Base-by-base conservation (phyloP, 371 early-diverging fungal species). In the Mucor piriformis region DNA sequence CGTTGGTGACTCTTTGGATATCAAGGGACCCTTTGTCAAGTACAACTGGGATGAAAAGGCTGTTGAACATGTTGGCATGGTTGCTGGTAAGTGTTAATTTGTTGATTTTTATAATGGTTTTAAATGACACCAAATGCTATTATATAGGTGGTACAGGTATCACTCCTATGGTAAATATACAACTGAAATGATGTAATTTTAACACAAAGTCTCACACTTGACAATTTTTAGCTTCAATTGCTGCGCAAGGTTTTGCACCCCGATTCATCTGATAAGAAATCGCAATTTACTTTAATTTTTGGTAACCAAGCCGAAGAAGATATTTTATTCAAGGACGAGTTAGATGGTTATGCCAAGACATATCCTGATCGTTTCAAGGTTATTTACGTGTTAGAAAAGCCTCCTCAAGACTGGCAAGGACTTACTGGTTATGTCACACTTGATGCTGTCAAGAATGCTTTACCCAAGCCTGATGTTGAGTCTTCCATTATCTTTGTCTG, bases 1-100 rank as follows among this genome's bases (percentile, higher is more conserved):
- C 69, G 81, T 86, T 32, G 98, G 98, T 33, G 96, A 97, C 35
- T 73, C 70, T 13, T 74, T 96, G 3, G 85, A 89, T 15, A 82
- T 95, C 73, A 95, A 95, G 83, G 98, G 98, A 3, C 98, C 98
- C 33, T 87, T 94, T 66, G 71, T 75, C 63, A 97, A 96, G 79
- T 90, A 83, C 67, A 76, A 83, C 51, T 91, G 93, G 81, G 76
- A 81, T 58, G 69, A 87, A 32, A 92, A 90, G 70, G 83, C 88
- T 55, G 83, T 87, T 49, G 81, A 88, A 54, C 72, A 93, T 57
- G 82, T 95, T 47, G 95, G 90, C 40, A 81, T 99, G 88, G 64
- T 88, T 62, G 85, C 84, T 18, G 85, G 65, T 64, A 59, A 55
- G 6, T n/a, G n/a, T n/a, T n/a, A n/a, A n/a, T n/a, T n/a, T n/a